A percentile compares a stretch with the other conserved stretches of the same genome.
Evolutionary conservation across 1,284 basidiomycete genomes (phyloP).

Genomic region (Irpex rosettiformis): DNA sequence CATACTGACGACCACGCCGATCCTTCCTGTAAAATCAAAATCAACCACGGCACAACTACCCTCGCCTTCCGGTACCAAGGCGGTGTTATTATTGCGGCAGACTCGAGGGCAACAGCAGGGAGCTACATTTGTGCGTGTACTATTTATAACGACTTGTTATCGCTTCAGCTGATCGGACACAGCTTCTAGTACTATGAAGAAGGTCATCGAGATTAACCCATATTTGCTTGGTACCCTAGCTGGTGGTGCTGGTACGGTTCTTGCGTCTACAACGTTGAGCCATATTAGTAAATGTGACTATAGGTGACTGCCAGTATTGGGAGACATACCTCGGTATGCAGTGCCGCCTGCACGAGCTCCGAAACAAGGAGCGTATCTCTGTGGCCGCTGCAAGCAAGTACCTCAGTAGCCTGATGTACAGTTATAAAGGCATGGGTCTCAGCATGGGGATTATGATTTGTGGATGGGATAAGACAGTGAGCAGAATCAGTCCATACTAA

Average conservation of each 20-base stretch:
- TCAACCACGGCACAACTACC: constrained; percentile 98
- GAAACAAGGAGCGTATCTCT: constrained; percentile 98
- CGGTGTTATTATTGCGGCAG: constrained; percentile 97
- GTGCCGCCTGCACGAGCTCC: constrained; percentile 94
- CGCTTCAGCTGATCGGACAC: constrained; percentile 4
- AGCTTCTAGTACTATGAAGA: constrained; percentile 96
- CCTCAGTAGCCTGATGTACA: constrained; percentile 94
- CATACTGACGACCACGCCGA: constrained; percentile 94
- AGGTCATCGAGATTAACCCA: constrained; percentile 99
- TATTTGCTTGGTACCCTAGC: constrained; percentile 99
- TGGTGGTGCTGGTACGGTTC: constrained; percentile 84
- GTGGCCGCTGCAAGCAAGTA: constrained; percentile 99
- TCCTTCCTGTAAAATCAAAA: constrained; percentile 94
- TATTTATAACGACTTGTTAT: constrained; percentile 2
- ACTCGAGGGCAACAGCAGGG: constrained; percentile 96
- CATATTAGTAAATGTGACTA: constrained; percentile 7
- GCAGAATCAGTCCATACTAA: no score
- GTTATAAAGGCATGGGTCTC: constrained; percentile 98
- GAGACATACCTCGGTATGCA: constrained; percentile 99
- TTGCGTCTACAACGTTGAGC: constrained; percentile 6
- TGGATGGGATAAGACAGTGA: constrained; percentile 98
- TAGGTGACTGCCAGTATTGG: constrained; percentile 94
- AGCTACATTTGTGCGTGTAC: constrained; percentile 85
- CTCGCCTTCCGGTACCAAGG: constrained; percentile 96
- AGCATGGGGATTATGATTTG: constrained; percentile 99